Percentiles rank a stretch among this genome's conserved stretches.
phyloP scores from a whole-genome alignment of 2,329 filamentous ascomycete species.

The Fusarium domesticum region DNA sequence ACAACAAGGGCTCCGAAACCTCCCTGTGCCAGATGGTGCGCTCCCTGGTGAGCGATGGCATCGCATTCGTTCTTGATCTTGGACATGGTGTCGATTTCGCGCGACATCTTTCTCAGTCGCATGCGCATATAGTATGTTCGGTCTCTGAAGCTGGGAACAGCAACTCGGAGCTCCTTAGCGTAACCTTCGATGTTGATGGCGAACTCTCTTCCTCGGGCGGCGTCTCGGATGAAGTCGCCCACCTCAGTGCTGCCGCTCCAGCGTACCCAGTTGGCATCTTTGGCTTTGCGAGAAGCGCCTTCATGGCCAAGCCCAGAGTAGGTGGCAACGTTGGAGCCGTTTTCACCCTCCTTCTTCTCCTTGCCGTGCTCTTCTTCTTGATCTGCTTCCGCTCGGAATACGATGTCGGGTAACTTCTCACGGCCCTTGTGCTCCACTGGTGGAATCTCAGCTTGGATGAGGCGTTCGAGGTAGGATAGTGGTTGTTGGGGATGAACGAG shows the following conservation, averaged over 20 bases:
- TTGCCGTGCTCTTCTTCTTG: conserved; percentile 47
- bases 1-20: conserved; percentile 70
- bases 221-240: conserved; percentile 90
- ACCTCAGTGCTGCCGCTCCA: conserved; percentile 90
- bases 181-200: conserved; percentile 75
- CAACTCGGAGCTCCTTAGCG: conserved; percentile 64
- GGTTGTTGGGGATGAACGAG: conserved; percentile 88
- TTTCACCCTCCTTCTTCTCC: conserved; percentile 35
- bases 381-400: conserved; percentile 76
- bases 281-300: conserved; percentile 36
- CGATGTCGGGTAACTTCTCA: conserved; percentile 70
- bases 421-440: conserved; percentile 60
- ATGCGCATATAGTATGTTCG: conserved; percentile 85
- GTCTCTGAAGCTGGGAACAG: conserved; percentile 83
- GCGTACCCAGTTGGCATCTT: conserved; percentile 64
- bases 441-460: conserved; percentile 85
- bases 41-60: conserved; percentile 68
- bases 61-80: conserved; percentile 82
- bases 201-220: conserved; percentile 80
- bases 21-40: conserved; percentile 74
- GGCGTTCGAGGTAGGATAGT: conserved; percentile 80
- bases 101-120: conserved; percentile 68
- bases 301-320: conserved; percentile 70
- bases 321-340: conserved; percentile 55
- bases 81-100: conserved; percentile 65